Conservation (phyloP, 2,329 filamentous ascomycete genomes). For the Diaporthe eres region DNA sequence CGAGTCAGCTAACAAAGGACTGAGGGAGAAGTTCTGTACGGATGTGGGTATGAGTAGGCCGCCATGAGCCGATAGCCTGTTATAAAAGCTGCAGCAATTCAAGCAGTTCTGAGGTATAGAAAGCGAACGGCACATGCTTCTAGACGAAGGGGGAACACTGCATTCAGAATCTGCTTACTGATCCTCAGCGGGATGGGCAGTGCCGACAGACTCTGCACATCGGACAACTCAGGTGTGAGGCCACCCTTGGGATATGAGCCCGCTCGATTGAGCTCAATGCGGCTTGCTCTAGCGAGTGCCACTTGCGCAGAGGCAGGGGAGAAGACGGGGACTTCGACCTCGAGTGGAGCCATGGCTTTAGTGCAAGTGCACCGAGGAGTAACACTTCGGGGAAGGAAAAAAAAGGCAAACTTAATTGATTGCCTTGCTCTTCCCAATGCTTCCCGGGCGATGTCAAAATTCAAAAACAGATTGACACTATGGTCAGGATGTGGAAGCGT, state of each 20-base stretch:
- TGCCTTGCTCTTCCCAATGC: not conserved
- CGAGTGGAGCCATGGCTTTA: constrained; percentile 51
- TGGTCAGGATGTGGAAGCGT: not conserved
- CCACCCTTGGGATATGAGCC: constrained; percentile 66
- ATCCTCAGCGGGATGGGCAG: constrained; percentile 61
- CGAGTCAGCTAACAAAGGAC: not conserved
- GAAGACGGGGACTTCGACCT: constrained; percentile 71
- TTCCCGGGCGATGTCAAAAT: not conserved
- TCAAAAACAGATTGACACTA: too few species aligned
- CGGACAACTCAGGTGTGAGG: constrained; percentile 61
- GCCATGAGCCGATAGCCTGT: not conserved
- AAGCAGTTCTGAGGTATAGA: not conserved
- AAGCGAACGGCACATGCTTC: not conserved
- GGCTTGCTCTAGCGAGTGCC: constrained; percentile 58
- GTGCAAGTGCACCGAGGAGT: not conserved
- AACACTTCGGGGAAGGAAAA: accelerated
- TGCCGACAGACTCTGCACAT: constrained; percentile 52
- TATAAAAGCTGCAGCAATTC: not conserved
- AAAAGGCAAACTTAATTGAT: too few species aligned
- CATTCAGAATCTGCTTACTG: constrained; percentile 45
- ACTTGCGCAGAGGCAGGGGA: constrained; percentile 56
- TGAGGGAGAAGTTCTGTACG: not conserved
- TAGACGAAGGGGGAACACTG: not conserved
- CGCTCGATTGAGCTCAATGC: constrained; percentile 68
- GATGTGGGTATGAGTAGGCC: not conserved